These are phyloP conservation scores for Torrubiellomyces zombiae DNA, from an alignment of 2,329 filamentous ascomycete genomes.

Conservation along the genomic window DNA sequence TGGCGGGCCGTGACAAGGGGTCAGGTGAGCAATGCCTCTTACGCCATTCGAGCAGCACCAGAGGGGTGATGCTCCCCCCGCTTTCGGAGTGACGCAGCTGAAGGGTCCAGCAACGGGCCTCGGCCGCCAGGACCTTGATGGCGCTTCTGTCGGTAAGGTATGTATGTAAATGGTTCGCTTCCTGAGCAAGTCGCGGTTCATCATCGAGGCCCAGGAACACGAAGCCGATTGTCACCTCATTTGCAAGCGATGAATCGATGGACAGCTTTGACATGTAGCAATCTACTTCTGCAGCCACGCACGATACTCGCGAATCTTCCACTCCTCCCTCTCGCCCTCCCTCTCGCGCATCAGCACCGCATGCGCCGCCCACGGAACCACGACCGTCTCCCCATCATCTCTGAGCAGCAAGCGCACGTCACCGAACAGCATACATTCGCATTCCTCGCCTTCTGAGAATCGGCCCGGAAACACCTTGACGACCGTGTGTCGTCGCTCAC, in stretches of 20 bases:
- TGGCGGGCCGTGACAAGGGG: slow-evolving; percentile 10
- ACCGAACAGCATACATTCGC: slow-evolving; percentile 19
- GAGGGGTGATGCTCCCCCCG: too few species aligned
- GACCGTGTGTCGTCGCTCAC: slow-evolving; percentile 22
- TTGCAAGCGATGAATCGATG: too few species aligned
- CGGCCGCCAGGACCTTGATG: too few species aligned
- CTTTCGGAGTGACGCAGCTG: too few species aligned
- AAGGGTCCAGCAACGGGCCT: too few species aligned
- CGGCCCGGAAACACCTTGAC: slow-evolving; percentile 23
- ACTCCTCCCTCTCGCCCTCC: slow-evolving; percentile 10
- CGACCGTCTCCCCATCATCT: slow-evolving; percentile 12
- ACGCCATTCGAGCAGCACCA: slow-evolving; percentile 8
- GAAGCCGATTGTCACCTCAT: too few species aligned
- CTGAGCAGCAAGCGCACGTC: slow-evolving; percentile 11
- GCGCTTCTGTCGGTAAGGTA: too few species aligned
- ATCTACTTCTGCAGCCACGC: slow-evolving; percentile 14
- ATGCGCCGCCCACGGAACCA: slow-evolving; percentile 16
- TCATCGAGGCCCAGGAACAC: too few species aligned
- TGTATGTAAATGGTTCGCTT: too few species aligned
- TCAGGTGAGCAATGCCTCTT: slow-evolving; percentile 14
- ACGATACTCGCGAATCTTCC: slow-evolving; percentile 17
- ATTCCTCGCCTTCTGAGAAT: slow-evolving; percentile 12
- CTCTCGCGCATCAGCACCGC: slow-evolving; percentile 12
- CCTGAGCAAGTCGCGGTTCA: too few species aligned
- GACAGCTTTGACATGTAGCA: neutral